phyloP scores from a whole-genome alignment of 345 rosid species.

The Aegle marmelos region DNA sequence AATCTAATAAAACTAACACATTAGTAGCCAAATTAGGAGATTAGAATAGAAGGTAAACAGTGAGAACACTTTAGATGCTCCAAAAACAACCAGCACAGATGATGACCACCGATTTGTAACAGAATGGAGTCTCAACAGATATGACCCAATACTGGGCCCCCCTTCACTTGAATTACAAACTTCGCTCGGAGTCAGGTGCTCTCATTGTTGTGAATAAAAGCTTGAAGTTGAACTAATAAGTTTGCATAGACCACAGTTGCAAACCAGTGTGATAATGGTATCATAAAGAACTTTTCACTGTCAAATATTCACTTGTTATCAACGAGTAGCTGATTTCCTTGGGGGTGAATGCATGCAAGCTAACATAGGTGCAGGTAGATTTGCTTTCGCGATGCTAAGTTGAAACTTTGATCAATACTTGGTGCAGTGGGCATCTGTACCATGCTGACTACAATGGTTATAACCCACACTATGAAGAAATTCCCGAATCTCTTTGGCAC shows the following conservation, averaged over 20 bases:
- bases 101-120: background rate
- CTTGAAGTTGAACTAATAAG: background rate
- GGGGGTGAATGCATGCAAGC: background rate
- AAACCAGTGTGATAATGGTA: background rate
- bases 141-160: background rate
- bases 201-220: background rate
- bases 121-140: background rate
- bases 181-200: background rate
- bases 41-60: background rate
- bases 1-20: background rate
- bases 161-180: background rate
- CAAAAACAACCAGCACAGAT: background rate
- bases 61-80: background rate
- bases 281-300: background rate
- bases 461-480: conserved; percentile 73
- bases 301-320: background rate
- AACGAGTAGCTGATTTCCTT: background rate
- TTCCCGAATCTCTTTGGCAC: conserved; percentile 68
- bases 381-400: background rate
- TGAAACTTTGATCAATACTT: conserved; percentile 19
- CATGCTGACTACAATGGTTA: conserved; percentile 63
- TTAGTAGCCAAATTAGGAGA: background rate
- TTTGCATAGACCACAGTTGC: background rate
- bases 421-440: conserved; percentile 75
- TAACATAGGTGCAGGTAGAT: background rate